Base-by-base conservation (phyloP, 768 basidiomycete species). In the Rhizopogon vesiculosus region DNA sequence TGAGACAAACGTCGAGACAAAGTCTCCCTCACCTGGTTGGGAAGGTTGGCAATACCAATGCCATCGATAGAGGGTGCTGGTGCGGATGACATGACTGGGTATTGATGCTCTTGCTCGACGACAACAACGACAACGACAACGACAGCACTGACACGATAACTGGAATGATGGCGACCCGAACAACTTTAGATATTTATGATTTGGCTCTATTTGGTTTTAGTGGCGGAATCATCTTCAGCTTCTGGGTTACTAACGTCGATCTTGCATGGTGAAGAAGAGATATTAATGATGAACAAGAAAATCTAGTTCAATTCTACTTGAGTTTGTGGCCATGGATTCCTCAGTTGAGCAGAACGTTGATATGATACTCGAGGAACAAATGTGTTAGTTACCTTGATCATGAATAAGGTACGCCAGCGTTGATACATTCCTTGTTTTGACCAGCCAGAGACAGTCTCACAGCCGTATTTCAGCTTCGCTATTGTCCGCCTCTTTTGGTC, bases 31-130 rank as follows among this genome's bases (percentile, higher is more conserved):
- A 94, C 94, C 84, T 98, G 97, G 81, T 98, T 98, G 50, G 96
- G 97, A 63, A 99, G 80, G 78, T 98, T 98, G 69, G 93, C 91
- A 68, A 95, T 94, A 61, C 93, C 93, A 72, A 93, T 92, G 60
- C 91, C 91, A 72, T 91, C 89, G 58, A 79, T 78, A 55, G 77
- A 62, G 9, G 69, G 65, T 33, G 63, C 62, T 28, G 66, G 59
- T 50, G 65, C 54, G 39, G 61, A 35, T 3, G 69, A 49, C 68
- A 69, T 71, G 62, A 56, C 57, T 60, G 45, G 39, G 31, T 16
- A 46, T 46, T 42, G 38, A 57, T 33, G 13, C 15, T 59, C 48
- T 56, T 60, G 52, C 57, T 69, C 58, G 50, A 60, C 40, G 54
- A 57, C 56, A 52, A 57, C 56, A 54, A 65, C 64, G 53, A 60